Evolutionary conservation across 441 rosid species (phyloP).

Genomic region (Pelargonium citronellum): DNA sequence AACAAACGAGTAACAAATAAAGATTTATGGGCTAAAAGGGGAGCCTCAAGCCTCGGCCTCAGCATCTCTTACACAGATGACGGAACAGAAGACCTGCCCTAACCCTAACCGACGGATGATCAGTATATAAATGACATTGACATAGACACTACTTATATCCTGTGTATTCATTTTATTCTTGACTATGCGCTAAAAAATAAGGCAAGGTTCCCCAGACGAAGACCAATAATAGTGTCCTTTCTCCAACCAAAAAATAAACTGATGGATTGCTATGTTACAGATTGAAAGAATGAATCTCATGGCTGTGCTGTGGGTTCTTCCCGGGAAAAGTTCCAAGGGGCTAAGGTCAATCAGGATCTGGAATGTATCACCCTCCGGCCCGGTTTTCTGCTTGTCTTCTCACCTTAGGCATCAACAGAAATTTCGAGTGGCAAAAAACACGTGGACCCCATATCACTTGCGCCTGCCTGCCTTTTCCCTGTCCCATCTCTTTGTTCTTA

Average conservation of each 20-base stretch:
- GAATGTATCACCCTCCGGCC: slow-evolving; percentile 23
- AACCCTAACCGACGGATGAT: slow-evolving; percentile 17
- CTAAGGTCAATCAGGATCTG: slow-evolving; percentile 27
- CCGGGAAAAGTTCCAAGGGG: slow-evolving; percentile 21
- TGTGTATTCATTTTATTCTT: slow-evolving; percentile 28
- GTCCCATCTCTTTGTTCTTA: slow-evolving; percentile 30
- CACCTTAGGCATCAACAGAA: slow-evolving; percentile 23
- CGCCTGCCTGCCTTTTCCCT: slow-evolving; percentile 21
- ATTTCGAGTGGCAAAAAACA: slow-evolving; percentile 20
- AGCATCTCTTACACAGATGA: no score
- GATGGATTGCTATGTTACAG: slow-evolving; percentile 56
- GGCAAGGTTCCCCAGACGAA: slow-evolving; percentile 33
- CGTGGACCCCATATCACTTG: slow-evolving; percentile 20
- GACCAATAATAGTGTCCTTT: slow-evolving; percentile 31
- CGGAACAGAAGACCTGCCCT: slow-evolving; percentile 23
- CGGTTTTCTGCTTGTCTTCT: slow-evolving; percentile 29
- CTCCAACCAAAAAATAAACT: slow-evolving; percentile 40
- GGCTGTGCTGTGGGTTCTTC: slow-evolving; percentile 31
- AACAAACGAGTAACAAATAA: slow-evolving; percentile 17
- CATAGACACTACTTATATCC: slow-evolving; percentile 19
- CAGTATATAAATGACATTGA: slow-evolving; percentile 11
- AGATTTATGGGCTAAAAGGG: slow-evolving; percentile 24
- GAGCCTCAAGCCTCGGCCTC: slow-evolving; percentile 22
- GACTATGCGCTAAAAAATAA: slow-evolving; percentile 28
- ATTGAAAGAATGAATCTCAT: slow-evolving; percentile 56